Percentiles rank a stretch among this genome's conserved stretches.
phyloP scores from a whole-genome alignment of 306 rosid genomes.

The Senna tora region DNA sequence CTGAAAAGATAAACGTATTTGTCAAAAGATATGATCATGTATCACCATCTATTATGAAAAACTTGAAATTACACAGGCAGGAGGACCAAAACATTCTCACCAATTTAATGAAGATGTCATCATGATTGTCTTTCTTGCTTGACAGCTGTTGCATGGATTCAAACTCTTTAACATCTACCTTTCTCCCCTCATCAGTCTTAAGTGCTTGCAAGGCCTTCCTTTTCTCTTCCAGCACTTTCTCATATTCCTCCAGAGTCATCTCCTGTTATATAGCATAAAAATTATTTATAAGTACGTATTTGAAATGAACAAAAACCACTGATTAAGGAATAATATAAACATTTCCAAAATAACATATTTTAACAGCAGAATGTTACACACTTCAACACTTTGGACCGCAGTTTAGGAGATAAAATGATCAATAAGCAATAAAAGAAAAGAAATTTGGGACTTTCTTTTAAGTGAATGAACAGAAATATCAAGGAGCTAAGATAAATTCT shows the following conservation, averaged over 20 bases:
- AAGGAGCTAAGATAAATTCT: neutral
- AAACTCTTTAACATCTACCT: slow-evolving; percentile 75
- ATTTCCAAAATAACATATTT: neutral
- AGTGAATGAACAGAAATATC: neutral
- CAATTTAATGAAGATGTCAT: slow-evolving; percentile 84
- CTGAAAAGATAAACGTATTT: slow-evolving; percentile 34
- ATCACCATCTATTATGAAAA: neutral
- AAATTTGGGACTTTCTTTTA: neutral
- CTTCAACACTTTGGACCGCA: neutral
- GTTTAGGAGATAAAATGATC: neutral
- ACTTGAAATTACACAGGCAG: neutral
- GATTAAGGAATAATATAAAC: neutral
- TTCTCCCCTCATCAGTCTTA: slow-evolving; percentile 76
- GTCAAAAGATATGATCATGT: neutral
- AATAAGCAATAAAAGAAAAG: neutral
- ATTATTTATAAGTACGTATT: neutral
- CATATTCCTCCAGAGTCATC: slow-evolving; percentile 92
- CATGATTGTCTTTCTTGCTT: slow-evolving; percentile 72
- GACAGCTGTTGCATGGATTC: slow-evolving; percentile 86
- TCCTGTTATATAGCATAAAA: slow-evolving; percentile 50
- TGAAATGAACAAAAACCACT: neutral
- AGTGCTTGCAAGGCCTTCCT: slow-evolving; percentile 70
- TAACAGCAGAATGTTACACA: neutral
- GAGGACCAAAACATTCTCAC: slow-evolving; percentile 40
- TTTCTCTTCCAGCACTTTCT: slow-evolving; percentile 88